Base-by-base conservation (phyloP, 192 early-diverging fungal genomes). In the Dissophora globulifera region DNA sequence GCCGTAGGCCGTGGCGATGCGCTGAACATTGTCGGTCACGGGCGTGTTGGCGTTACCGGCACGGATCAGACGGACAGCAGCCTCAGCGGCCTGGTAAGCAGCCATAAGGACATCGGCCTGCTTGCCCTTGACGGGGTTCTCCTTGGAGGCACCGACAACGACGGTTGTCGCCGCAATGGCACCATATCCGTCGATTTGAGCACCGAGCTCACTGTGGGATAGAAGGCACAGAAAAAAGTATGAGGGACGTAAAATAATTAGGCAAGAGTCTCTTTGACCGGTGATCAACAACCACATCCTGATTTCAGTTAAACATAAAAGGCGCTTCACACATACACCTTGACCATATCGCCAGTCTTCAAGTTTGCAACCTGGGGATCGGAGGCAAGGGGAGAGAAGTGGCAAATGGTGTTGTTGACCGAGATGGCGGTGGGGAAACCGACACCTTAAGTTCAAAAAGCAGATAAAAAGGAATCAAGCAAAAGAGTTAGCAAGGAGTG, bases 151-250 rank as follows among this genome's bases (percentile, higher is more conserved):
- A 64, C 96, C 96, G 41, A 95, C 84, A 61, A 96, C 90, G 52
- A 94, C 46, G 53, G 95, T 96, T 81, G 93, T 89, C 26, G 90
- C 95, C 29, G 89, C 86, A 41, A 90, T 84, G 17, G 94, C 84
- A 51, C 91, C 89, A 58, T 90, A 96, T 54, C 96, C 96, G 76
- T 98, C 96, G 47, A 98, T 87, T 63, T 97, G 95, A 42, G 91
- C 91, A 78, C 93, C 96, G 57, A 95, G 85, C 70, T 93, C 87
- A 69, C 88, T 89, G 65, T 47, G 23, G 4, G 26, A 50, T 58
- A 20, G 41, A 35, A 26, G 30, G 11, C 42, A 29, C 7, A 58
- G 23, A 31, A 6, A 42, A 27, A 20, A 22, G 11, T 47, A 20
- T n/a, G n/a, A n/a, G n/a, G n/a, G n/a, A n/a, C n/a, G n/a, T n/a